Evolutionary conservation across 176 grass and related monocot genomes (phyloP).

Genomic region (Sorghum bicolor): DNA sequence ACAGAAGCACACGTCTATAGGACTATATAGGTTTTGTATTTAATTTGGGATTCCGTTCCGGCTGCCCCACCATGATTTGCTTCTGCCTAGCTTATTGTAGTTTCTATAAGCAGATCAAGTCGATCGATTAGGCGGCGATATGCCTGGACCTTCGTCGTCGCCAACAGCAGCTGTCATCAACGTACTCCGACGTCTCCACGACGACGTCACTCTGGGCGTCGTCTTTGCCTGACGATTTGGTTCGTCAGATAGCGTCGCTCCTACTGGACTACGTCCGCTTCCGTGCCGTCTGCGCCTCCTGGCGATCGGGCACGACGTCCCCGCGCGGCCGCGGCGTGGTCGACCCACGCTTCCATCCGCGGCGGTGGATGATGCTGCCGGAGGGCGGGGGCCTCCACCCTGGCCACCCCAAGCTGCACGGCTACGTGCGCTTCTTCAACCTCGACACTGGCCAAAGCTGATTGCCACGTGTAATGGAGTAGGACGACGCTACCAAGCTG

Average conservation of each 20-base stretch:
- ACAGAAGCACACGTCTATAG: too few relatives aligned
- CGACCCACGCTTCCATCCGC: not conserved
- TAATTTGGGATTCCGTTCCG: too few relatives aligned
- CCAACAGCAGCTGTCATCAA: too few relatives aligned
- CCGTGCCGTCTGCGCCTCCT: not conserved
- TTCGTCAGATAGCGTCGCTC: not conserved
- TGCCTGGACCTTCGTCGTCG: too few relatives aligned
- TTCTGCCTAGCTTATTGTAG: too few relatives aligned
- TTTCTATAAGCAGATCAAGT: too few relatives aligned
- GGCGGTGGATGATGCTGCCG: slow-evolving; percentile 7
- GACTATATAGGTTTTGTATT: too few relatives aligned
- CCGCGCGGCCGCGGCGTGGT: not conserved
- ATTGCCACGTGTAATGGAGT: too few relatives aligned
- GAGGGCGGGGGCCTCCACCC: not conserved
- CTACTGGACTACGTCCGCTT: not conserved
- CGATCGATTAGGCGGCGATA: too few relatives aligned
- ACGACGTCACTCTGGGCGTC: not conserved
- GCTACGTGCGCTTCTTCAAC: not conserved
- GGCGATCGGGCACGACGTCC: not conserved
- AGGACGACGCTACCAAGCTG: too few relatives aligned
- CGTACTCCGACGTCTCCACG: too few relatives aligned
- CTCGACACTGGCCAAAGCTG: not conserved
- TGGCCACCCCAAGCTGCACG: not conserved
- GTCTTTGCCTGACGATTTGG: not conserved
- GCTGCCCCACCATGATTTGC: too few relatives aligned